Conservation (phyloP, 768 basidiomycete genomes). For the Rhodosporidiobolus sp. region DNA sequence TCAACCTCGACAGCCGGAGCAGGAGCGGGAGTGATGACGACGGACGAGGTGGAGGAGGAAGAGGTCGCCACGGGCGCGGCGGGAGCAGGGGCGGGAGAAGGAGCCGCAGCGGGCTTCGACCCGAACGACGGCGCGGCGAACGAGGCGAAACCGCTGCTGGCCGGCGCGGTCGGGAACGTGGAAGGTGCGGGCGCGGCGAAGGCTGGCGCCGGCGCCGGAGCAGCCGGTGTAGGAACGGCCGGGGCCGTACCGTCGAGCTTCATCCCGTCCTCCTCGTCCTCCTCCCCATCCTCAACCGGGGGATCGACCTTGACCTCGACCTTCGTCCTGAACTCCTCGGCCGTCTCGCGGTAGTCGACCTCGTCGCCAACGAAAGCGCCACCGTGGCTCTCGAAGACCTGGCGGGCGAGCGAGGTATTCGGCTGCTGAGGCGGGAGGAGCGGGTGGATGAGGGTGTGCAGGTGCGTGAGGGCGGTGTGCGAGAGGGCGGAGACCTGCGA, state of each 20-base stretch:
- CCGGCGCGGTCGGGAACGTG: not conserved
- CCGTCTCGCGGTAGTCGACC: conserved; percentile 2
- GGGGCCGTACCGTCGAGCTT: not conserved
- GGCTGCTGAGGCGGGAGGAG: conserved; percentile 14
- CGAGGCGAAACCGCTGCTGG: conserved; percentile 8
- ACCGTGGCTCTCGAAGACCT: not conserved
- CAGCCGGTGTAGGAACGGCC: not conserved
- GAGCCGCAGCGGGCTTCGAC: not conserved
- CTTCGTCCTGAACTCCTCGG: conserved; percentile 21
- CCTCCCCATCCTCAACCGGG: not conserved
- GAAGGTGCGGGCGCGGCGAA: not conserved
- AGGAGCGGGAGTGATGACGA: not conserved
- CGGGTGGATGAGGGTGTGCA: conserved; percentile 6
- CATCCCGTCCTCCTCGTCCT: conserved; percentile 2
- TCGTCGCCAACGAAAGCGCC: conserved; percentile 23
- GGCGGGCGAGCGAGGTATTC: conserved; percentile 8
- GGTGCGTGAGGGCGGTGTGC: not conserved
- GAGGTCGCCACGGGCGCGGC: not conserved
- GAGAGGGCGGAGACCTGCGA: not conserved
- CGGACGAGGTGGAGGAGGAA: not conserved
- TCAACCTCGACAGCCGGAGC: not conserved
- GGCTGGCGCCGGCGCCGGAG: not conserved
- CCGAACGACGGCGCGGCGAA: conserved; percentile 31
- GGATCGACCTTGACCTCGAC: not conserved
- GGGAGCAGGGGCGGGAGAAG: not conserved